Evolutionary conservation across 805 yeast genomes (phyloP).

Genomic region (Lipomyces orientalis): DNA sequence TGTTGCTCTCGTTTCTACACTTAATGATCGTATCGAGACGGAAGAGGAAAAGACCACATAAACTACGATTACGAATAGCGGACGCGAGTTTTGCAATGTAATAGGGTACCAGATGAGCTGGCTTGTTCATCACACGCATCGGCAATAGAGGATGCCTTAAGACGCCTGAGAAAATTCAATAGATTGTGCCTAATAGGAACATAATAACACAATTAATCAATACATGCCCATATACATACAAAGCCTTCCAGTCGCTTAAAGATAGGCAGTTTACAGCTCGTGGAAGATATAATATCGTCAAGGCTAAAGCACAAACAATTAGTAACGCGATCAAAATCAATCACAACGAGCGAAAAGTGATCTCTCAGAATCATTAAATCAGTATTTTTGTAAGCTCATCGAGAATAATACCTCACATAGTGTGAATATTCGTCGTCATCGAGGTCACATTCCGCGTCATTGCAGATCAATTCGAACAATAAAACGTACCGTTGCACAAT

Average conservation of each 20-base stretch:
- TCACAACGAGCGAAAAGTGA: neutral
- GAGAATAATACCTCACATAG: conserved; percentile 26
- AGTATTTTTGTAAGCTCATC: conserved; percentile 32
- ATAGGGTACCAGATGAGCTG: no score
- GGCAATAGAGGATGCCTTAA: neutral
- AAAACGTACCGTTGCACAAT: conserved; percentile 6
- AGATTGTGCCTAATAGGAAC: no score
- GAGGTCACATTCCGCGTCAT: conserved; percentile 14
- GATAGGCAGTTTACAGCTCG: neutral
- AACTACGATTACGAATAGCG: no score
- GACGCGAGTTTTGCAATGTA: neutral
- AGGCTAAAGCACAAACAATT: neutral
- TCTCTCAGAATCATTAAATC: conserved; percentile 38
- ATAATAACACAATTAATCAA: no score
- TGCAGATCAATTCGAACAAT: neutral
- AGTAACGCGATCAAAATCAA: neutral
- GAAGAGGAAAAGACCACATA: no score
- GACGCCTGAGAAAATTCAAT: neutral
- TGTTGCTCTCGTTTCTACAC: no score
- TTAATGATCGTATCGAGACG: no score
- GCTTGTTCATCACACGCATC: neutral
- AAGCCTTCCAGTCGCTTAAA: no score
- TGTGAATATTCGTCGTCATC: conserved; percentile 32
- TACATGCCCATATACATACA: no score
- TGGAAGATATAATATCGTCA: neutral